These are phyloP conservation scores for Mucor lusitanicus DNA, from an alignment of 371 early-diverging fungal genomes.

Conservation along the genomic window DNA sequence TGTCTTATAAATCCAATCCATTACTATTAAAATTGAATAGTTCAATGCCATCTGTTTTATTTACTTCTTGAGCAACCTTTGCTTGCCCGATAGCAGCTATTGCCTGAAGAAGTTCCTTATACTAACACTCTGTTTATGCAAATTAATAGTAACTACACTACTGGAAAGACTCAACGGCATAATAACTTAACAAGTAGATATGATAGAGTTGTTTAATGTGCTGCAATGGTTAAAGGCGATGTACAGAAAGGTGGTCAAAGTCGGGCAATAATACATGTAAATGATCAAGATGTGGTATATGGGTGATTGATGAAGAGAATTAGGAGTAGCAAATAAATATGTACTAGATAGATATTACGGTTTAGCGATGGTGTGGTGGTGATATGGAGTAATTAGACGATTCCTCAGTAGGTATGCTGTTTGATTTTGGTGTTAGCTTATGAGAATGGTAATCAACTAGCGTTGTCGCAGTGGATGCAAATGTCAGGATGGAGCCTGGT, in stretches of 20 bases:
- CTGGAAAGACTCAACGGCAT: no score
- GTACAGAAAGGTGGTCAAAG: neutral
- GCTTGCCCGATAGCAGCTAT: no score
- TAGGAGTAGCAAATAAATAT: neutral
- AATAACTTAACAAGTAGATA: no score
- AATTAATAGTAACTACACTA: no score
- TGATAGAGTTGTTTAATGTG: no score
- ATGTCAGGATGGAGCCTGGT: slow-evolving; percentile 41
- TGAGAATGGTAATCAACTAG: slow-evolving; percentile 26
- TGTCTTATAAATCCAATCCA: no score
- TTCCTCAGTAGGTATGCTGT: neutral
- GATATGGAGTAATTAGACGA: slow-evolving; percentile 4
- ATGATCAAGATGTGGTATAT: neutral
- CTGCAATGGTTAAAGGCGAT: neutral
- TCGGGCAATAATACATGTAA: neutral
- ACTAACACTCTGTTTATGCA: no score
- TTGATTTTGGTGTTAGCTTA: slow-evolving; percentile 3
- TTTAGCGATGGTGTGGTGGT: neutral
- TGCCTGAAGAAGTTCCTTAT: no score
- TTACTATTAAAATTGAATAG: no score
- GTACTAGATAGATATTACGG: neutral
- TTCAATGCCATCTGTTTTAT: no score
- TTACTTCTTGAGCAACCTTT: no score
- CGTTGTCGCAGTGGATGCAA: slow-evolving; percentile 40
- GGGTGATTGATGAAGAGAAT: neutral